Base-by-base conservation (phyloP, 2,329 filamentous ascomycete species). In the Fusarium liriodendri region DNA sequence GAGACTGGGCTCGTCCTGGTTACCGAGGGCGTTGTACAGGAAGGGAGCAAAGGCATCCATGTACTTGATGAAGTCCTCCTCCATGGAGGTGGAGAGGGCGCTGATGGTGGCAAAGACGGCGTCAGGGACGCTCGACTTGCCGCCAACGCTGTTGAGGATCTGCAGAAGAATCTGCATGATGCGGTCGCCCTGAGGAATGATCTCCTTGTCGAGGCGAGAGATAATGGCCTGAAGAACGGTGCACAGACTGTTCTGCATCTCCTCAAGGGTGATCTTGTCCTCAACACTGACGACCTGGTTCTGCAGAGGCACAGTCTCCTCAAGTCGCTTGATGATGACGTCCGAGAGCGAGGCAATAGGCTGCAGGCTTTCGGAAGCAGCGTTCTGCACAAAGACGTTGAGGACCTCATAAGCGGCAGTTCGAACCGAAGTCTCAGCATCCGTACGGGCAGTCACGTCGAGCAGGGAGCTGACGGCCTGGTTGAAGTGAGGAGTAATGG, bases 341-440 rank as follows among this genome's bases (percentile, higher is more conserved):
- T 95, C 92, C 5, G 94, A 97, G 20, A 99, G 89, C 42, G 91
- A 91, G 29, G 93, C 95, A 79, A 99, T 91, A 69, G 95, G 89
- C 55, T 88, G 87, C 77, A 98, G 87, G 82, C 94, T 97, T 79
- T 98, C 95, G 69, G 93, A 92, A 27, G 95, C 97, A 64, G 96
- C 91, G 81, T 97, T 98, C 80, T 93, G 93, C 63, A 98, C 94
- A 78, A 98, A 99, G 1, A 95, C 92, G 84, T 97, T 97, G 68
- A 99, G 91, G 25, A 99, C 97, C 83, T 99, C 97, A 82, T 99
- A 99, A 10, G 97, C 95, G 62, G 97, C 97, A 67, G 96, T 98
- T 76, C 97, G 93, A 27, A 98, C 92, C 73, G 95, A 91, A 72
- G 95, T 95, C 79, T 98, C 96, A 29, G 92, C 91, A 80, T 97